phyloP scores from a whole-genome alignment of 805 yeast genomes.

The Teunomyces cretensis region DNA sequence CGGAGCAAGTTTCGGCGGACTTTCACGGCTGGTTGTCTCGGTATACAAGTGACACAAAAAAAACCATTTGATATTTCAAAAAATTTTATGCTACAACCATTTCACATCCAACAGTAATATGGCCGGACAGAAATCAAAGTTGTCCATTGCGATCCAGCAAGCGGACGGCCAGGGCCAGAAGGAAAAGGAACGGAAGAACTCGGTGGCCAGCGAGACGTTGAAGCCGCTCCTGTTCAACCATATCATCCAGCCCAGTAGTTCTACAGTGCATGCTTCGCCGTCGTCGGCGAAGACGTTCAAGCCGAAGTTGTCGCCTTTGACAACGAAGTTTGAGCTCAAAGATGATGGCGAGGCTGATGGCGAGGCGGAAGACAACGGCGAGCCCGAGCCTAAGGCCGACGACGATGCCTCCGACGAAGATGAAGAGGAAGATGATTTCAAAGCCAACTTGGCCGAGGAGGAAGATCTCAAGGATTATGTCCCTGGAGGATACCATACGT shows the following conservation, averaged over 20 bases:
- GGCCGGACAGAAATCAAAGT: conserved; percentile 36
- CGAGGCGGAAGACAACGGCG: conserved; percentile 7
- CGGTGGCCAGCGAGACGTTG: conserved; percentile 4
- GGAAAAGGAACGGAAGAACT: conserved; percentile 2
- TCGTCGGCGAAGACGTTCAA: conserved; percentile 34
- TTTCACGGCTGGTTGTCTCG: too few species aligned
- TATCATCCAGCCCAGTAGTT: conserved; percentile 24
- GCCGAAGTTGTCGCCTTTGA: conserved; percentile 38
- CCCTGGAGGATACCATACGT: conserved; percentile 96
- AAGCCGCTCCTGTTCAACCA: conserved; percentile 13
- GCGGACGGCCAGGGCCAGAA: conserved; percentile 27
- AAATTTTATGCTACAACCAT: neutral
- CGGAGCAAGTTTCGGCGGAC: too few species aligned
- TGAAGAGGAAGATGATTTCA: conserved; percentile 23
- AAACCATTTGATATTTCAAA: neutral
- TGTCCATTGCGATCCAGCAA: conserved; percentile 44
- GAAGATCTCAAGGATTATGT: conserved; percentile 84
- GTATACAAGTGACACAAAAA: too few species aligned
- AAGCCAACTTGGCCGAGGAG: conserved; percentile 56
- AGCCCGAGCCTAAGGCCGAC: conserved; percentile 6
- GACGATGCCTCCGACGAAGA: conserved; percentile 11
- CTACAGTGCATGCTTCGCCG: conserved; percentile 32
- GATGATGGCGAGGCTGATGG: conserved; percentile 8
- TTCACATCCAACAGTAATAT: conserved; percentile 8
- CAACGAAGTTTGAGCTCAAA: conserved; percentile 30